Conservation (phyloP, 2,329 filamentous ascomycete genomes). For the Fusarium hostae region DNA sequence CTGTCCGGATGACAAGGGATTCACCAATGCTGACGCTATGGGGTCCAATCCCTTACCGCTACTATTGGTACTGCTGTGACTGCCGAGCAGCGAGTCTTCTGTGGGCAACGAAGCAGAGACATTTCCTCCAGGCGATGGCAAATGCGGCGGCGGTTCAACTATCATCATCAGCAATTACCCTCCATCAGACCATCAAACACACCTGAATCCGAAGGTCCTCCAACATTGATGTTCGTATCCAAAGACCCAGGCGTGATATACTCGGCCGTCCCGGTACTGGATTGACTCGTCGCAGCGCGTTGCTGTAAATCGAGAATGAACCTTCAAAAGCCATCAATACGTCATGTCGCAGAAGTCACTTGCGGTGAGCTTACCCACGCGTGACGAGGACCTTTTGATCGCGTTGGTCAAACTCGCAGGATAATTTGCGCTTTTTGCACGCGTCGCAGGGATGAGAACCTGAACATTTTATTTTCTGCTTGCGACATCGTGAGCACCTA, state of each 20-base stretch:
- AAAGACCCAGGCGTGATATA: constrained; percentile 41
- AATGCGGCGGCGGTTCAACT: constrained; percentile 16
- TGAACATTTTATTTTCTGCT: constrained; percentile 51
- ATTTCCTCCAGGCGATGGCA: constrained; percentile 16
- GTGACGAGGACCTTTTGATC: constrained; percentile 62
- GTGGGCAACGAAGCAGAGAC: constrained; percentile 11
- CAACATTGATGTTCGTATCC: constrained; percentile 34
- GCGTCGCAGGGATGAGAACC: constrained; percentile 48
- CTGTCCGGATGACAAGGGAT: constrained; percentile 55
- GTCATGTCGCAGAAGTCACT: constrained; percentile 9
- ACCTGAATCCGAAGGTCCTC: constrained; percentile 32
- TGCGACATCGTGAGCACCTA: constrained; percentile 47
- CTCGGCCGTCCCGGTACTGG: constrained; percentile 13
- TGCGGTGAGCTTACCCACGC: constrained; percentile 49
- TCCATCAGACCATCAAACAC: accelerated
- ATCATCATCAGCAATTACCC: accelerated
- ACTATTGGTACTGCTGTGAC: constrained; percentile 25
- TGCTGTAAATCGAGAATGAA: constrained; percentile 52
- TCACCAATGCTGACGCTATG: constrained; percentile 51
- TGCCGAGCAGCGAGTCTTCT: constrained; percentile 33
- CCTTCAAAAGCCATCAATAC: constrained; percentile 30
- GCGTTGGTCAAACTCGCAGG: constrained; percentile 53
- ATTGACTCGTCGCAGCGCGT: constrained; percentile 35
- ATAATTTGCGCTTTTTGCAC: constrained; percentile 48
- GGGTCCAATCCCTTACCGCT: constrained; percentile 40